Conservation (phyloP, 495 filamentous ascomycete species). For the Aspergillus carlsbadensis region DNA sequence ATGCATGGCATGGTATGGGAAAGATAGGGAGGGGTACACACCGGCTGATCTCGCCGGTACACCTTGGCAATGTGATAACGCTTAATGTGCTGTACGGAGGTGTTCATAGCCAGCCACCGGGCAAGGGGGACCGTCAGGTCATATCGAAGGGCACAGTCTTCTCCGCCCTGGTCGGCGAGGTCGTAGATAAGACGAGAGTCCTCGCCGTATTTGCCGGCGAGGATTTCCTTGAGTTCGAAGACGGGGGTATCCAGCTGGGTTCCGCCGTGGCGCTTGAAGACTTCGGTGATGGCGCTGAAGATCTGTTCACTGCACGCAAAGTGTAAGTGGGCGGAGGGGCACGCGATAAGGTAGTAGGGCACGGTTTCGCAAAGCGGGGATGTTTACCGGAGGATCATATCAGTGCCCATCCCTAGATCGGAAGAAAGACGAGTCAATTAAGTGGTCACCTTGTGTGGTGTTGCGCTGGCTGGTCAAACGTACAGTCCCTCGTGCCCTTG, state of each 20-base stretch:
- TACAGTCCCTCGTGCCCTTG: slow-evolving; percentile 45
- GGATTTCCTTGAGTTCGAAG: slow-evolving; percentile 75
- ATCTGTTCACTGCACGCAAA: slow-evolving; percentile 40
- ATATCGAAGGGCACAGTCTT: slow-evolving; percentile 82
- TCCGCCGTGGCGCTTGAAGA: slow-evolving; percentile 88
- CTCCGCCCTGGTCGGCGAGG: slow-evolving; percentile 80
- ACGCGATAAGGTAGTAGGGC: slow-evolving; percentile 19
- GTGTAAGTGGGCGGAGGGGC: neutral
- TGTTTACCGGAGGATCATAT: slow-evolving; percentile 18
- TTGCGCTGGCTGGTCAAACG: neutral
- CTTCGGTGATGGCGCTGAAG: slow-evolving; percentile 73
- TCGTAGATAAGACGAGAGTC: slow-evolving; percentile 91
- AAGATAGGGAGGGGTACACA: neutral
- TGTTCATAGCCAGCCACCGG: slow-evolving; percentile 84
- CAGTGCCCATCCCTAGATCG: slow-evolving; percentile 10
- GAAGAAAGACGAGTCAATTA: neutral
- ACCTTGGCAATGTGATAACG: slow-evolving; percentile 90
- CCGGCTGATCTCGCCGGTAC: slow-evolving; percentile 74
- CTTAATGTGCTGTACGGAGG: slow-evolving; percentile 71
- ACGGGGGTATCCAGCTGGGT: slow-evolving; percentile 84
- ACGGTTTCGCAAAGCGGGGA: slow-evolving; percentile 59
- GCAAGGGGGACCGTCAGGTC: slow-evolving; percentile 92
- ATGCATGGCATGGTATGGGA: too few species aligned
- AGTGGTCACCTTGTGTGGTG: neutral
- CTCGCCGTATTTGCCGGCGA: slow-evolving; percentile 89